A percentile compares a stretch with the other conserved stretches of the same genome.
Conservation (phyloP, 2,329 filamentous ascomycete species). For the Epichloe gansuensis region DNA sequence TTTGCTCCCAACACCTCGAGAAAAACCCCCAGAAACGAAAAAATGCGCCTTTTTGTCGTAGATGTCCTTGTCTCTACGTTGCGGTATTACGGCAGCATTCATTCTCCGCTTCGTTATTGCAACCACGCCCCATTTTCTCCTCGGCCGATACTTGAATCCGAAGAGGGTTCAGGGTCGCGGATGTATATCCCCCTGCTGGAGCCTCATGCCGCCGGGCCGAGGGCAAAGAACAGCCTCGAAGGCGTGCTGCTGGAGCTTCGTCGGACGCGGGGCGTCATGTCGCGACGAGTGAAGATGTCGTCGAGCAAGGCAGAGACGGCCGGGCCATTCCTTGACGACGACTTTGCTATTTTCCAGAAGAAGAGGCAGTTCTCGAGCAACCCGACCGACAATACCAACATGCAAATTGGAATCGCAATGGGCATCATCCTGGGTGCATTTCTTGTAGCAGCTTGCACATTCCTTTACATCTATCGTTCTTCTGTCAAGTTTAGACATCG, state of each 20-base stretch:
- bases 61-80: too few relatives aligned
- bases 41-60: too few relatives aligned
- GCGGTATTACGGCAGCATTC: too few relatives aligned
- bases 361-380: slow-evolving; percentile 16
- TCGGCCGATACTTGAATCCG: too few relatives aligned
- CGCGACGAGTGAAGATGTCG: neutral
- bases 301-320: neutral
- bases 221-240: neutral
- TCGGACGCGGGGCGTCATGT: too few relatives aligned
- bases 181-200: neutral
- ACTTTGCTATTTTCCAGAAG: slow-evolving; percentile 5
- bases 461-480: slow-evolving; percentile 27
- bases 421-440: slow-evolving; percentile 29
- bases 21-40: too few relatives aligned
- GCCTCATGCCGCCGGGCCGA: neutral
- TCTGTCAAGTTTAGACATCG: slow-evolving; percentile 23
- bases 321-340: neutral
- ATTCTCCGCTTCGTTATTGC: too few relatives aligned
- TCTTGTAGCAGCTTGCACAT: slow-evolving; percentile 22
- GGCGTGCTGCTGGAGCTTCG: neutral
- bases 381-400: slow-evolving; percentile 22
- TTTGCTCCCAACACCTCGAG: too few relatives aligned
- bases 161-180: too few relatives aligned
- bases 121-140: too few relatives aligned
- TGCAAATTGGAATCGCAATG: slow-evolving; percentile 30